Conservation (phyloP, 805 yeast species). For the Hanseniaspora valbyensis region DNA sequence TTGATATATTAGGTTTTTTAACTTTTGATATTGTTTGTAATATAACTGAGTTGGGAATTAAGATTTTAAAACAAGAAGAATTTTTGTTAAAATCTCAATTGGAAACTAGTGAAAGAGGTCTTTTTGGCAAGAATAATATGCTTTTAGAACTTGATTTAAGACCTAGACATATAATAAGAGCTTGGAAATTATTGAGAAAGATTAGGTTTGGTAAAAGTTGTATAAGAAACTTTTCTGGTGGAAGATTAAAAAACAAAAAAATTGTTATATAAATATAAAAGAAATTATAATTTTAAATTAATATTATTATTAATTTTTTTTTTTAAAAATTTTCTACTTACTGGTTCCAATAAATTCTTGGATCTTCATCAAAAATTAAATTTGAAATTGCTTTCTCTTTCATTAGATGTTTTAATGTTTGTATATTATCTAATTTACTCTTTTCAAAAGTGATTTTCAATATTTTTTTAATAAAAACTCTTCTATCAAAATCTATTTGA, state of each 20-base stretch:
- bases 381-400: background rate
- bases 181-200: conserved; percentile 70
- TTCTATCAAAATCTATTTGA: background rate
- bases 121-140: conserved; percentile 9
- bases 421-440: background rate
- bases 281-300: no score
- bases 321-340: background rate
- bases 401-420: conserved; percentile 6
- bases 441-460: background rate
- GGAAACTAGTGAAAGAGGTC: conserved; percentile 13
- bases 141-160: conserved; percentile 28
- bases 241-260: conserved; percentile 29
- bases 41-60: conserved; percentile 81
- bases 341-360: conserved; percentile 8
- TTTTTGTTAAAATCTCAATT: conserved; percentile 28
- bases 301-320: no score
- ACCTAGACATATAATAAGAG: conserved; percentile 76
- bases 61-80: conserved; percentile 61
- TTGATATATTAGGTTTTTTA: conserved; percentile 86
- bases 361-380: conserved; percentile 12
- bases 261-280: conserved; percentile 31
- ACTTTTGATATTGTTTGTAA: conserved; percentile 96
- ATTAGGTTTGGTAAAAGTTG: conserved; percentile 49
- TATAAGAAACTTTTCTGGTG: conserved; percentile 54
- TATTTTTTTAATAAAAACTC: background rate